Evolutionary conservation across 805 yeast species (phyloP), one percentile per base, ranked within the genome.

Genomic region (Kuraishia piskuri): DNA sequence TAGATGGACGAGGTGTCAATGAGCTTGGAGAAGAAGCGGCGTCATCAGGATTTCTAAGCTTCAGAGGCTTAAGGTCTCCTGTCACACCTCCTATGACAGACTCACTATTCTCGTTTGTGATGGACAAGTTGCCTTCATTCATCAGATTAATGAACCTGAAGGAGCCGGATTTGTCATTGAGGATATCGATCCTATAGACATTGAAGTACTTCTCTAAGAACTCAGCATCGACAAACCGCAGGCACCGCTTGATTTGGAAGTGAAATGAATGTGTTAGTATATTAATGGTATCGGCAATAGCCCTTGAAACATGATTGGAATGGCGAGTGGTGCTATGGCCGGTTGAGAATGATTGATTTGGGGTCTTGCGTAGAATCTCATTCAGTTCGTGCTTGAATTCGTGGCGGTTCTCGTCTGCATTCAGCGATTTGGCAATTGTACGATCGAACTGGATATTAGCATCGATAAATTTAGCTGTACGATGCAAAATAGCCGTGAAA

Each of bases 171-270:
- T 6, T 22, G n/a, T 19, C 21, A 20, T 22, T 50, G 24, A 40
- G 22, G n/a, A n/a, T 47, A 50, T 63, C 65, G 50, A 63, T 55
- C 57, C 59, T 63, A 56, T 63, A 63, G 19, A 63, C 54, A 25
- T 58, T 59, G 9, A 63, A 50, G 50, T 63, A 65, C 51, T 56
- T 57, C 36, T 55, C 57, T 10, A 65, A 52, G 48, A 49, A 56
- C n/a, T 53, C 55, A 3, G 58, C 55, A 50, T 62, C 58, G 12
- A 50, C 57, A 31, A 57, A 52, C 2, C 57, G 59, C 4, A 63
- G 22, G 7, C 58, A 17, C 4, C 54, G 46, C 12, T 55, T 58
- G 2, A 63, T 25, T 48, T 54, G 55, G 9, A 48, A 48, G 37
- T 63, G 60, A n/a, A 57, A 52, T 2, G 64, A 53, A 17, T 58